These are phyloP conservation scores for Metschnikowia proteae DNA, from an alignment of 805 yeast species.

Conservation along the genomic window DNA sequence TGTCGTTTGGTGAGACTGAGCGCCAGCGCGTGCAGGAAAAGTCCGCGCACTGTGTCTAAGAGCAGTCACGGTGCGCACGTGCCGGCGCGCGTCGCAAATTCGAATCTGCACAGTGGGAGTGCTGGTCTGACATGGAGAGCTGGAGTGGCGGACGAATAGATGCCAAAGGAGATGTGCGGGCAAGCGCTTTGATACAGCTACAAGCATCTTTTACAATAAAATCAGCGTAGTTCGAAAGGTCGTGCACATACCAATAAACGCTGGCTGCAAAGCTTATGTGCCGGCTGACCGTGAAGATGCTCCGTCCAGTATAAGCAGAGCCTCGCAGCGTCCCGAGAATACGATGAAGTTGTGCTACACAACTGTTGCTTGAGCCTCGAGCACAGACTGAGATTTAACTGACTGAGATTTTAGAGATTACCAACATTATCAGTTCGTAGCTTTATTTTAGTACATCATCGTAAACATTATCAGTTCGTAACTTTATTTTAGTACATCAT, in stretches of 20 bases:
- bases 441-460: background rate
- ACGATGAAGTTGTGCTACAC: no score
- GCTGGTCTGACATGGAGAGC: no score
- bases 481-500: background rate
- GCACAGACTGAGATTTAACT: no score
- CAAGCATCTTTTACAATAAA: no score
- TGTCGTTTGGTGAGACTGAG: slow-evolving; percentile 15
- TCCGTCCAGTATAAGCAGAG: no score
- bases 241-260: background rate
- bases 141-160: no score
- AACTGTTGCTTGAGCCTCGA: no score
- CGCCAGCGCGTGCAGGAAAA: slow-evolving; percentile 17
- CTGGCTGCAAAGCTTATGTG: background rate
- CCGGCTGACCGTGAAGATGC: background rate
- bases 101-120: no score
- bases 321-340: no score
- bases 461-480: background rate
- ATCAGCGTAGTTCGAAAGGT: background rate
- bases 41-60: slow-evolving; percentile 5
- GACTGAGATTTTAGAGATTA: no score
- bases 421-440: background rate
- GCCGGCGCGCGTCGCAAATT: background rate
- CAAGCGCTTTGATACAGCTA: no score
- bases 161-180: no score
- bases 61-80: slow-evolving; percentile 20